Conservation (phyloP, 192 early-diverging fungal species). For the Endogone sp. region DNA sequence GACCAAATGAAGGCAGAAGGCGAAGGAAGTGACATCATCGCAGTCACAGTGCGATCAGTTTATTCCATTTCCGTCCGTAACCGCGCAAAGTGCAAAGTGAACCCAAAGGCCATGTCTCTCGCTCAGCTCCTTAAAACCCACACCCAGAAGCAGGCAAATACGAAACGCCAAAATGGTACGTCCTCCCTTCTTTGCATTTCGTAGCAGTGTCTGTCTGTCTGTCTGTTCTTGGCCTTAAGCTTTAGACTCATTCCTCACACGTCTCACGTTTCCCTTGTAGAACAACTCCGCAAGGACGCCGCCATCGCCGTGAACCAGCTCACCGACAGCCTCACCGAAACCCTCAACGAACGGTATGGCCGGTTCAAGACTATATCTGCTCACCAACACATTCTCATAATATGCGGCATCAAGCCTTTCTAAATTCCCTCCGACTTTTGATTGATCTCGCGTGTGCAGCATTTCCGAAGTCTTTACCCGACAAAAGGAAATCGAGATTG, state of each 20-base stretch:
- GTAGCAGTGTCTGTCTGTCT: background rate
- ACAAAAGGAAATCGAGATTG: slow-evolving; percentile 65
- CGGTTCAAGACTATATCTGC: no score
- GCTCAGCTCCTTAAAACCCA: background rate
- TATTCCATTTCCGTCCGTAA: background rate
- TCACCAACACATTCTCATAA: no score
- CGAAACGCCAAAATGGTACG: slow-evolving; percentile 50
- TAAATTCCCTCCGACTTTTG: no score
- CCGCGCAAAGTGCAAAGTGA: no score
- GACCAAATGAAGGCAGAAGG: background rate
- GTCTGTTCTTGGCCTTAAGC: no score
- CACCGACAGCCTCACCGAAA: slow-evolving; percentile 55
- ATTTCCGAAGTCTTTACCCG: slow-evolving; percentile 14
- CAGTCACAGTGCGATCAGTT: background rate
- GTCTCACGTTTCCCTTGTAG: slow-evolving; percentile 28
- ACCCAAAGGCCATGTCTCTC: background rate
- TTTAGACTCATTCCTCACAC: no score
- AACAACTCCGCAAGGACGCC: slow-evolving; percentile 55
- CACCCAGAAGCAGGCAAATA: slow-evolving; percentile 44
- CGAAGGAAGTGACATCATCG: background rate
- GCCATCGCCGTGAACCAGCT: slow-evolving; percentile 39
- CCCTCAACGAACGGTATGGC: slow-evolving; percentile 49
- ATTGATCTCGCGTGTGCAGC: no score
- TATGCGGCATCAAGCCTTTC: no score
- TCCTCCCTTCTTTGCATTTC: background rate